These are phyloP conservation scores for Globisporangium carolinianum DNA, from an alignment of 352 stramenopile genomes.

Conservation along the genomic window DNA sequence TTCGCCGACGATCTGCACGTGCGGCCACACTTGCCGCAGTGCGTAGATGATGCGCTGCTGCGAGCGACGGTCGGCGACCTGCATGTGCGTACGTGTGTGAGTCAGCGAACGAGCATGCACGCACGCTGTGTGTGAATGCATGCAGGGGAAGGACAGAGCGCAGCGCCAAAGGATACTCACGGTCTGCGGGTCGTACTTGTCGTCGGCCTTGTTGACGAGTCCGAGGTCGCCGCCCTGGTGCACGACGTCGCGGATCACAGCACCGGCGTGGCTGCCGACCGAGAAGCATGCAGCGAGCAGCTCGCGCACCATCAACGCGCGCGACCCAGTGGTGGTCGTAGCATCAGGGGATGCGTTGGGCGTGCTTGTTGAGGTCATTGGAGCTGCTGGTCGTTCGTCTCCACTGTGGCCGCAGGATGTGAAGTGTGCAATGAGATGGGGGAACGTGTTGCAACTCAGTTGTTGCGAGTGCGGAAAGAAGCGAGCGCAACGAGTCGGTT, in stretches of 20 bases:
- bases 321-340: conserved; percentile 10
- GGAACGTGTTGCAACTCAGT: no score
- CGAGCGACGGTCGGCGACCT: conserved; percentile 59
- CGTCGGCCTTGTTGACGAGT: conserved; percentile 73
- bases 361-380: conserved; percentile 1
- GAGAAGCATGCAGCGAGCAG: conserved; percentile 58
- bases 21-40: conserved; percentile 45
- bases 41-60: conserved; percentile 68
- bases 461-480: no score
- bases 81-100: not conserved
- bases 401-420: no score
- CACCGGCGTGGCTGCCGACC: conserved; percentile 36
- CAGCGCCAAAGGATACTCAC: conserved; percentile 5
- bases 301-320: conserved; percentile 21
- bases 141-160: no score
- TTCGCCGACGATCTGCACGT: conserved; percentile 55
- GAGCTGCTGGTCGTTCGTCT: no score
- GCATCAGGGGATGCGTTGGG: not conserved
- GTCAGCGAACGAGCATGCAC: no score
- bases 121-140: no score
- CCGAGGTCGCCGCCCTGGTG: conserved; percentile 38
- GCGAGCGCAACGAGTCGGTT: no score
- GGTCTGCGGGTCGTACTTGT: conserved; percentile 72
- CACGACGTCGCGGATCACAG: conserved; percentile 68
- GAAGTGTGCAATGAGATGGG: no score